Evolutionary conservation across 2,329 filamentous ascomycete genomes (phyloP), one percentile per base, ranked within the genome.

Genomic region (Colletotrichum kahawae): DNA sequence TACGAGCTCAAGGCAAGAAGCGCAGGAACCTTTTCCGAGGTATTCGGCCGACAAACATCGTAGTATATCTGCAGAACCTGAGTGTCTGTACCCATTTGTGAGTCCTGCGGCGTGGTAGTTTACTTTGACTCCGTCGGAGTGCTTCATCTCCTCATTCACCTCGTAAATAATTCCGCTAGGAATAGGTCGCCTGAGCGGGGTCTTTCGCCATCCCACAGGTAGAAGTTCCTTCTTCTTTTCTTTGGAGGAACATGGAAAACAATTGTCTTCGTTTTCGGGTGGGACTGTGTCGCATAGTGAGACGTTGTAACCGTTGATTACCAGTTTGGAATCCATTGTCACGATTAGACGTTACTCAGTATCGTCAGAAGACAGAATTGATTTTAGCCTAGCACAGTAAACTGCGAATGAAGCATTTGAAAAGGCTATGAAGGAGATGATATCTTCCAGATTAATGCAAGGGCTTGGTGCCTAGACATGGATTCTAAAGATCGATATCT

Each of bases 361-460:
- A 13, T 21, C 1, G 43, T 10, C 13, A n/a, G 0, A 0, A 4
- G 10, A 21, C 5, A 9, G n/a, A 0, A 0, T 10, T 43, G 18
- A 0, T n/a, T 12, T 43, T 3, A 43, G 10, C 6, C 9, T n/a
- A 18, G 18, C 18, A 43, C 0, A n/a, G 5, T 10, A 18, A 7
- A n/a, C 1, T 43, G 9, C 0, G 1, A 43, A 43, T 0, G 18
- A 43, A n/a, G 9, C 3, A 43, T 10, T 43, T 4, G 0, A 1
- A 43, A 43, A 43, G 18, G 38, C 38, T 43, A 0, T 4, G 5
- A n/a, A 43, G n/a, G 18, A n/a, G 2, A 1, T n/a, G 1, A 24
- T 24, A 24, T 24, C 18, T 12, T n/a, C 43, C 5, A 6, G 43
- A 2, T 48, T 21, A 21, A 4, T 48, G 43, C n/a, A 1, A 13